A percentile compares a stretch with the other conserved stretches of the same genome.
phyloP scores from a whole-genome alignment of 1,139 yeast genomes.

The Pichia cactophila region DNA sequence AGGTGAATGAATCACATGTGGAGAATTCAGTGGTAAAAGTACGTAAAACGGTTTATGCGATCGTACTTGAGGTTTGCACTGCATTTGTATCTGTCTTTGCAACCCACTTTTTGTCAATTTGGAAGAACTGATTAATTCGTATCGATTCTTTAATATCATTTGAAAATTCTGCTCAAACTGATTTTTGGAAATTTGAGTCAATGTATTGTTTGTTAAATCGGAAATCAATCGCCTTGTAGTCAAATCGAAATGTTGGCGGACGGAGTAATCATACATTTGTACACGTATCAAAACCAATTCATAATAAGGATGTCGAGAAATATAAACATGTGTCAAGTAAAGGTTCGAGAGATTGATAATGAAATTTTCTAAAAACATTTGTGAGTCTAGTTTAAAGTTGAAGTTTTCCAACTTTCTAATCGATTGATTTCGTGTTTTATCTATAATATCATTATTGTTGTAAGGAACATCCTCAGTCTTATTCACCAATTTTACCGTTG shows the following conservation, averaged over 20 bases:
- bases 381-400: conserved; percentile 31
- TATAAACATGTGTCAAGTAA: conserved; percentile 53
- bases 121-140: neutral
- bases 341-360: conserved; percentile 41
- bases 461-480: conserved; percentile 13
- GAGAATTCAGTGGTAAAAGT: conserved; percentile 62
- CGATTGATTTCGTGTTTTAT: conserved; percentile 27
- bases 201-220: conserved; percentile 9
- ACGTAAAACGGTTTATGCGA: conserved; percentile 50
- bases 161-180: conserved; percentile 11
- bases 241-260: neutral
- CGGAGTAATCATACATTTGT: conserved; percentile 53
- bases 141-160: conserved; percentile 6
- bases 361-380: conserved; percentile 40
- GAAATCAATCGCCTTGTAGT: conserved; percentile 1
- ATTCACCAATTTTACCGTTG: conserved; percentile 39
- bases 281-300: conserved; percentile 57
- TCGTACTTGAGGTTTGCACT: conserved; percentile 34
- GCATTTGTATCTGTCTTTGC: conserved; percentile 11
- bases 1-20: conserved; percentile 55
- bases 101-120: conserved; percentile 17
- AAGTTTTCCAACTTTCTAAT: conserved; percentile 30
- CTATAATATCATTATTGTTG: conserved; percentile 13
- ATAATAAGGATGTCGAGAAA: conserved; percentile 57
- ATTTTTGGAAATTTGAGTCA: conserved; percentile 1